Evolutionary conservation across 331 rosid genomes (phyloP), one percentile per base, ranked within the genome.

Genomic region (Quercus phellos): DNA sequence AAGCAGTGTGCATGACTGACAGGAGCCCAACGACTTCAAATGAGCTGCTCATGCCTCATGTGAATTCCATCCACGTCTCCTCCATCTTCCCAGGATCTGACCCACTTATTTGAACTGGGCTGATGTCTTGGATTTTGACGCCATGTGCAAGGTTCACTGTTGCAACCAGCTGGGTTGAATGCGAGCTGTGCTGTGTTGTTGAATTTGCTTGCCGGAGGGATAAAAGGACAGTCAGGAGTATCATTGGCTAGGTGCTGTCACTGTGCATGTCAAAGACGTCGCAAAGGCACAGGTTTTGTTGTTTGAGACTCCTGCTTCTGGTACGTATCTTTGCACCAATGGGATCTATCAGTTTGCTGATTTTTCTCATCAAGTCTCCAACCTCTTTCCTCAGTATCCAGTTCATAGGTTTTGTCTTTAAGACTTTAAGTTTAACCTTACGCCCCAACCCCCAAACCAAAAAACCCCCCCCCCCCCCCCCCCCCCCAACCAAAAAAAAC

Each of bases 11-110:
- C 82, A 92, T 92, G 2, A 94, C 98, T 43, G 43, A 38, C 11
- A 38, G 97, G 98, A 53, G 98, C 43, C 91, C 35, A 94, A 90
- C 72, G 97, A 96, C 5, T 94, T 94, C 93, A 92, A 90, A 73
- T 38, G 43, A 38, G 43, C 43, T 92, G 97, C 3, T 85, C 97
- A 0, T 90, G 95, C 94, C 58, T 92, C 13, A 81, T 92, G 4
- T 80, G 74, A 68, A 89, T 90, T 58, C 63, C 78, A 88, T 94
- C 78, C 94, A 94, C 82, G 96, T 35, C 43, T 35, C 94, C 60
- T 61, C 93, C 61, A 38, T 90, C 78, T 87, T 81, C 84, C 98
- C 96, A 0, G 87, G 82, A 14, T 87, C 98, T 78, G 88, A 83
- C 94, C 35, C 96, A 92, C 81, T 92, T 94, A 66, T 77, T 89